phyloP scores from a whole-genome alignment of 2,329 filamentous ascomycete genomes.

The Venturia oleaginea region DNA sequence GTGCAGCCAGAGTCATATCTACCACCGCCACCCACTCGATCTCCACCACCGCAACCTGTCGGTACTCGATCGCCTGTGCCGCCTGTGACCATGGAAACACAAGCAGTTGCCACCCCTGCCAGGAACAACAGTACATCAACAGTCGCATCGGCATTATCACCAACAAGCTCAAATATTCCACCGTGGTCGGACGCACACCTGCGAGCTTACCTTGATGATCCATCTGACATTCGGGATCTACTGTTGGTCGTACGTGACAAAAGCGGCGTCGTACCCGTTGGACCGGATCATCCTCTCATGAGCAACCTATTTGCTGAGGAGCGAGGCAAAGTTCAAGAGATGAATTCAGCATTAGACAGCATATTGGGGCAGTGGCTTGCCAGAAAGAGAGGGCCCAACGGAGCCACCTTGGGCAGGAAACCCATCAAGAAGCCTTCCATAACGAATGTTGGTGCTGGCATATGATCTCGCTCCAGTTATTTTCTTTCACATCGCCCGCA shows the following conservation, averaged over 20 bases:
- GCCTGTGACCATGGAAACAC: not conserved
- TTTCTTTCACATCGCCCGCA: not conserved
- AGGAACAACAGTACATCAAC: conserved; percentile 12
- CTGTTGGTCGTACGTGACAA: conserved; percentile 90
- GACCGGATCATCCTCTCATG: conserved; percentile 77
- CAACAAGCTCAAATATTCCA: conserved; percentile 25
- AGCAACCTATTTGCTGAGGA: conserved; percentile 76
- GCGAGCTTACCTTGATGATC: conserved; percentile 79
- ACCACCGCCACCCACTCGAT: conserved; percentile 9
- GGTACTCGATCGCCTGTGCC: not conserved
- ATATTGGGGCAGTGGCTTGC: conserved; percentile 74
- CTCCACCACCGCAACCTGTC: conserved; percentile 10
- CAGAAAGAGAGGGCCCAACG: conserved; percentile 25
- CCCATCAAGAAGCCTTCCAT: not conserved
- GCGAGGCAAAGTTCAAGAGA: conserved; percentile 74
- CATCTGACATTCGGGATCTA: conserved; percentile 70
- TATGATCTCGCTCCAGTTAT: not conserved
- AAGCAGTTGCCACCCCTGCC: not conserved
- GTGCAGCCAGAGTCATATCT: not conserved
- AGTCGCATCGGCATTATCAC: not conserved
- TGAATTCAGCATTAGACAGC: conserved; percentile 81
- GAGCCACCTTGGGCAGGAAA: not conserved
- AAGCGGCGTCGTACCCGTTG: conserved; percentile 67
- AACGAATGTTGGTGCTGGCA: not conserved
- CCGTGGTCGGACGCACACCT: conserved; percentile 83